phyloP scores from a whole-genome alignment of 352 stramenopile genomes.

The Globisporangium acanthophoron region DNA sequence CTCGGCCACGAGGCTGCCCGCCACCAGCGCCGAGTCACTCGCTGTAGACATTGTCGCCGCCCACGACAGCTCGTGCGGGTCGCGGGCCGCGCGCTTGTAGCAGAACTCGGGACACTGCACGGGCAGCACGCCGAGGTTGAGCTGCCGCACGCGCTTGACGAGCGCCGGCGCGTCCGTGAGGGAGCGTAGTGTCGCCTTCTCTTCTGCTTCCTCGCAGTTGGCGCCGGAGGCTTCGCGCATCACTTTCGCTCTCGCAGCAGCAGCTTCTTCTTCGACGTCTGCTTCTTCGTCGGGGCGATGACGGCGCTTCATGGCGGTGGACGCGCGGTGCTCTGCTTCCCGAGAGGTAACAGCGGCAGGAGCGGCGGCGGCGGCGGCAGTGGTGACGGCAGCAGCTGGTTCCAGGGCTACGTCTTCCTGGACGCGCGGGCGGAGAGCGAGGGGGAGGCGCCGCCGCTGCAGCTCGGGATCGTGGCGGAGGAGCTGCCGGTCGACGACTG shows the following conservation, averaged over 20 bases:
- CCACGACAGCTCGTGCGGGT: constrained; percentile 39
- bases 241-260: not conserved
- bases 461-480: constrained; percentile 53
- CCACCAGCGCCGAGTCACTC: constrained; percentile 7
- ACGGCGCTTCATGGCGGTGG: constrained; percentile 22
- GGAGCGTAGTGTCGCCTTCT: constrained; percentile 28
- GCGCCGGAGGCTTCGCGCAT: not conserved
- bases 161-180: constrained; percentile 38
- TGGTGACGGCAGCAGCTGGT: constrained; percentile 33
- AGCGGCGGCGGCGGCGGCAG: not conserved
- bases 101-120: constrained; percentile 56
- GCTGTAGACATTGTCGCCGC: constrained; percentile 16
- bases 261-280: not conserved
- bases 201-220: constrained; percentile 9
- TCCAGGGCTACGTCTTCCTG: constrained; percentile 60
- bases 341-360: constrained; percentile 8
- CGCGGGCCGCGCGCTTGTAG: constrained; percentile 55
- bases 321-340: constrained; percentile 57
- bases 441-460: constrained; percentile 8
- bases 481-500: constrained; percentile 62
- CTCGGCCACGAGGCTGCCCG: constrained; percentile 33
- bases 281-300: constrained; percentile 7
- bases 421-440: constrained; percentile 9
- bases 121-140: constrained; percentile 63
- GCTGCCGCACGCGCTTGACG: constrained; percentile 45